Evolutionary conservation across 2,329 filamentous ascomycete species (phyloP), one percentile per base, ranked within the genome.

Genomic region (Aspergillus flavus): DNA sequence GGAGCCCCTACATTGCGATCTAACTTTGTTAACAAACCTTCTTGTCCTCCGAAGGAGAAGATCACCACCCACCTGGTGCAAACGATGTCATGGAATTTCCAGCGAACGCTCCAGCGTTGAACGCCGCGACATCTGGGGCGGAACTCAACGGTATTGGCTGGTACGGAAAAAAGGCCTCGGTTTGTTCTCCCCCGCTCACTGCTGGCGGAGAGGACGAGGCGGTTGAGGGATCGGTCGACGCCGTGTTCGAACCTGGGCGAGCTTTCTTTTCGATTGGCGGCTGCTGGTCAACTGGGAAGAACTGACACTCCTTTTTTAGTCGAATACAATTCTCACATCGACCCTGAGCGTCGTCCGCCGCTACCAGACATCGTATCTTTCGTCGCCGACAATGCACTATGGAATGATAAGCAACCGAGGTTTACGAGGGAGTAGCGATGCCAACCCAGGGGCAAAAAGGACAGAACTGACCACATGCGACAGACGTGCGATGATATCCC

Each of bases 251-350:
- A 39, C 68, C 77, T 26, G 79, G 75, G 34, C 81, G 80, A 46
- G 80, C 72, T 64, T 81, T 81, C 69, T 81, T 82, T 62, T 82
- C 80, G 45, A 82, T 74, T 11, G 84, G 83, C 30, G 86, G 87
- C 68, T 87, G 85, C 75, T 93, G 91, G 68, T 97, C 93, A 26
- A 97, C 94, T 0, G 94, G 92, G 71, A 89, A 91, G 79, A 96
- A 98, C 75, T 91, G 92, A 79, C 94, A 98, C 68, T 97, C 93
- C 74, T 96, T 97, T 78, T 96, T 96, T 74, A 98, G 82, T 54
- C 93, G 89, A 72, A 97, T 96, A 79, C 94, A 98, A 81, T 96
- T 97, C 68, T 91, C 87, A 79, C 94, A 98, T 67, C 93, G 89
- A 53, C 89, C 89, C 72, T 92, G 87, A 11, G 84, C 76, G 70